Percentiles rank a stretch among this genome's conserved stretches.
Conservation (phyloP, 2,329 filamentous ascomycete species). For the Verticillium nubilum region DNA sequence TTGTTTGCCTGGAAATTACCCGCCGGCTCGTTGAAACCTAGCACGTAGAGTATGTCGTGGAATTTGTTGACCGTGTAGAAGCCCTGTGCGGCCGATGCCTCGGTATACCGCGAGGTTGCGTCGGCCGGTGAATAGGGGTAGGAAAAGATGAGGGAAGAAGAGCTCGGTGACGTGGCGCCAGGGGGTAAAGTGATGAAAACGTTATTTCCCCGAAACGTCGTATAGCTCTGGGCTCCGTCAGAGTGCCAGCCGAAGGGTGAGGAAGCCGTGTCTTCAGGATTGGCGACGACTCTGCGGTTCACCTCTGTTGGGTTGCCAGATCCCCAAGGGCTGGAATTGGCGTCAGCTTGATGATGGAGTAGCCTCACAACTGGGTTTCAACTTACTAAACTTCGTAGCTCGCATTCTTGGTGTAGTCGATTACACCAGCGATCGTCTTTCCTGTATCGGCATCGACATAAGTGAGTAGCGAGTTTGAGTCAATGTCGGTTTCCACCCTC, state of each 20-base stretch:
- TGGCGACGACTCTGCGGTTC: constrained; percentile 27
- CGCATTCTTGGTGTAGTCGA: constrained; percentile 48
- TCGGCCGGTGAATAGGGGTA: constrained; percentile 27
- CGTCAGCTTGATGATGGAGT: constrained; percentile 7
- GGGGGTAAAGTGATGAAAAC: constrained; percentile 44
- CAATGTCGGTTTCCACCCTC: constrained; percentile 47
- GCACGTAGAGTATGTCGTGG: constrained; percentile 47
- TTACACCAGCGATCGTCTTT: constrained; percentile 38
- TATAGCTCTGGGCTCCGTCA: constrained; percentile 36
- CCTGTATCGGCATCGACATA: constrained; percentile 43
- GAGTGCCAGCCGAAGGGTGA: constrained; percentile 44
- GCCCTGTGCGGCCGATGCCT: constrained; percentile 46
- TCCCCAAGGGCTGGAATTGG: constrained; percentile 35
- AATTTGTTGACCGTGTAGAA: constrained; percentile 51
- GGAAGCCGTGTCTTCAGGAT: constrained; percentile 36
- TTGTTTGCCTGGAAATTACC: constrained; percentile 51
- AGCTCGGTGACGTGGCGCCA: constrained; percentile 31
- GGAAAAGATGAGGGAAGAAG: constrained; percentile 31
- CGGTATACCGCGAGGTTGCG: constrained; percentile 32
- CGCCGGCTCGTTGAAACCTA: constrained; percentile 47
- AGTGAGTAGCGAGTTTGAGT: constrained; percentile 45
- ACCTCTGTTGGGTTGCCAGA: constrained; percentile 44
- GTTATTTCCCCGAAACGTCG: constrained; percentile 48
- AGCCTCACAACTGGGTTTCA: background rate
- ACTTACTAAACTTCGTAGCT: constrained; percentile 43